Base-by-base conservation (phyloP, 768 basidiomycete species). In the Boletus subcaerulescens region DNA sequence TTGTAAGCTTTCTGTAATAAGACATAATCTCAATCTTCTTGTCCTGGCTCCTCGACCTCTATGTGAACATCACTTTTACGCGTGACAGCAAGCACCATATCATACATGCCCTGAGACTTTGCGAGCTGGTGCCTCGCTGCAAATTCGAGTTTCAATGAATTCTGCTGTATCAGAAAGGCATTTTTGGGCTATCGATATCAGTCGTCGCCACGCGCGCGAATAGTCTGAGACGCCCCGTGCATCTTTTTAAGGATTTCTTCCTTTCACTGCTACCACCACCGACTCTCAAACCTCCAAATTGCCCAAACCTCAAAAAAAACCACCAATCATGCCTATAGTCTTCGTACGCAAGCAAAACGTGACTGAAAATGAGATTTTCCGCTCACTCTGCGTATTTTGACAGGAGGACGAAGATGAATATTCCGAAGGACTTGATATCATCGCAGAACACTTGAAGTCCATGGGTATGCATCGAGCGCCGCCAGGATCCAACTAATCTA, bases 1-100 rank as follows among this genome's bases (percentile, higher is more conserved):
- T 60, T 59, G 57, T 64, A 64, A 62, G 65, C 68, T 46, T 49
- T 65, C 45, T 70, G 65, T 69, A 67, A 65, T 68, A 57, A 60
- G 60, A 60, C 57, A 60, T 65, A 68, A 65, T 68, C 31, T 54
- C 55, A 45, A 45, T 60, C 50, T 45, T 42, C 49, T 42, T 53
- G 50, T 47, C 40, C 42, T 44, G 62, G 58, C 41, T 44, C 58
- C 50, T 49, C 35, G 60, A 29, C 22, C 51, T 50, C 42, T 14
- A 50, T 60, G 55, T 62, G 64, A 69, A 57, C 58, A 55, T 62
- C 32, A 24, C 57, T 52, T 65, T 67, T 57, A 56, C 55, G 61
- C 49, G 58, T 63, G 63, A 65, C 55, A 62, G 60, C 66, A 65
- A 60, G 57, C 58, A 60, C 58, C 57, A 50, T 56, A 39, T 45